These are phyloP conservation scores for Chlamydomonas sphaeroides DNA, from an alignment of 139 green algal species.

Conservation along the genomic window DNA sequence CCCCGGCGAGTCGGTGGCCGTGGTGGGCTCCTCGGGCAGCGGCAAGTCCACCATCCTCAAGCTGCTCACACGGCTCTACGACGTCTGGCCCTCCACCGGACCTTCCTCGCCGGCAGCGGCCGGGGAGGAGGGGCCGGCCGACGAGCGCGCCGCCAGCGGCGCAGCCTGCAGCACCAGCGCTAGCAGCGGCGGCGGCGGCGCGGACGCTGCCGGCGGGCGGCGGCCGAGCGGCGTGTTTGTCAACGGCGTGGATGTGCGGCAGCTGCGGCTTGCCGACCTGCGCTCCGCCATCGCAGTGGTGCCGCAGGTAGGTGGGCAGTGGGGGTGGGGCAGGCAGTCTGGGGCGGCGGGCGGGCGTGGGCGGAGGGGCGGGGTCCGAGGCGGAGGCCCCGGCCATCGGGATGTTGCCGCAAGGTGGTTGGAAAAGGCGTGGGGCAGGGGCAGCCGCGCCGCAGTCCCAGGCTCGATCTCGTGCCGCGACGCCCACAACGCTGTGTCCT, in stretches of 20 bases:
- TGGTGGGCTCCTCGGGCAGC: conserved; percentile 87
- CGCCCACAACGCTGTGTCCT: no score
- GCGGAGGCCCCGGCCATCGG: no score
- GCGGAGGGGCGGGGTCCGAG: no score
- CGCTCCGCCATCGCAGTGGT: conserved; percentile 88
- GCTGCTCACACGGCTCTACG: conserved; percentile 84
- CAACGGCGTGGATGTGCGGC: conserved; percentile 78
- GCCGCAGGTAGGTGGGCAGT: conserved; percentile 56
- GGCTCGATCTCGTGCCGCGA: no score
- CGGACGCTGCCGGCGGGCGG: no score
- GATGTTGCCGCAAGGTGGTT: no score
- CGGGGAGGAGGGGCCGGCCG: neutral
- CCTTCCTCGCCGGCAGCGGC: no score
- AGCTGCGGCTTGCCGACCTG: conserved; percentile 68
- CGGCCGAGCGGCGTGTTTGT: conserved; percentile 51
- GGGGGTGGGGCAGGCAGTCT: neutral
- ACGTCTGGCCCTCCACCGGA: conserved; percentile 47
- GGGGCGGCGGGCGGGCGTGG: no score
- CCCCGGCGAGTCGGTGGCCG: conserved; percentile 83
- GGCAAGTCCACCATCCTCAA: conserved; percentile 92
- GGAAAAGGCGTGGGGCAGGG: no score
- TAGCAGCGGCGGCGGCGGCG: neutral
- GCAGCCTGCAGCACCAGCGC: neutral
- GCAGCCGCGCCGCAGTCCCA: no score
- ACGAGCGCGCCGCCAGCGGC: neutral